phyloP scores from a whole-genome alignment of 176 grass and related monocot species.

The Dactylis glomerata region DNA sequence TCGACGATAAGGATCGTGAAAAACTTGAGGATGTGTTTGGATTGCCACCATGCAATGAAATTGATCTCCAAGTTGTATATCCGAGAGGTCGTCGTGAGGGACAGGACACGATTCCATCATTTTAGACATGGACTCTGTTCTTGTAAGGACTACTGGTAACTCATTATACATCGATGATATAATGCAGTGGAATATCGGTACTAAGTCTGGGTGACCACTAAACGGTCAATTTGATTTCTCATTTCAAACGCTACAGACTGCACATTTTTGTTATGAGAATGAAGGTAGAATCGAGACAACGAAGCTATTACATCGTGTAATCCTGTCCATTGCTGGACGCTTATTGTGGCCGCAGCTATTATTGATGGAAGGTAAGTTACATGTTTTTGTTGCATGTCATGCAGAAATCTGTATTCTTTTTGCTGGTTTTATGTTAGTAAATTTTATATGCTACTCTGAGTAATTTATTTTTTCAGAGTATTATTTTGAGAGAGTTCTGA shows the following conservation, averaged over 20 bases:
- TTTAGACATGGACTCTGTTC: constrained; percentile 56
- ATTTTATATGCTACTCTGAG: neutral
- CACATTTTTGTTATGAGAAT: neutral
- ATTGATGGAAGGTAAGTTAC: neutral
- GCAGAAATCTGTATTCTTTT: neutral
- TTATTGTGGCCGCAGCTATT: neutral
- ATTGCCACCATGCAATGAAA: constrained; percentile 73
- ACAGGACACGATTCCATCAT: constrained; percentile 58
- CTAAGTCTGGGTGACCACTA: neutral
- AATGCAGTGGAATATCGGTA: neutral
- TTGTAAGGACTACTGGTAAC: constrained; percentile 69
- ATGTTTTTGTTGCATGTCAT: constrained; percentile 12
- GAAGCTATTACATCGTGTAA: neutral
- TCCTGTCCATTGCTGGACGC: no score
- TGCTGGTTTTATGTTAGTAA: neutral
- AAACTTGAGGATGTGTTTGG: constrained; percentile 65
- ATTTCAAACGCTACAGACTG: neutral
- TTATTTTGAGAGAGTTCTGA: neutral
- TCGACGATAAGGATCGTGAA: constrained; percentile 50
- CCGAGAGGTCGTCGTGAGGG: constrained; percentile 59
- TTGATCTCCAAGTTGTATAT: constrained; percentile 49
- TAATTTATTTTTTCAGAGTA: neutral
- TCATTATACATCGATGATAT: neutral
- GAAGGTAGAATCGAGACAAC: neutral
- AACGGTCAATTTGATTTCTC: neutral